A percentile compares a stretch with the other conserved stretches of the same genome.
Conservation (phyloP, 371 early-diverging fungal genomes). For the Mucor indicus region DNA sequence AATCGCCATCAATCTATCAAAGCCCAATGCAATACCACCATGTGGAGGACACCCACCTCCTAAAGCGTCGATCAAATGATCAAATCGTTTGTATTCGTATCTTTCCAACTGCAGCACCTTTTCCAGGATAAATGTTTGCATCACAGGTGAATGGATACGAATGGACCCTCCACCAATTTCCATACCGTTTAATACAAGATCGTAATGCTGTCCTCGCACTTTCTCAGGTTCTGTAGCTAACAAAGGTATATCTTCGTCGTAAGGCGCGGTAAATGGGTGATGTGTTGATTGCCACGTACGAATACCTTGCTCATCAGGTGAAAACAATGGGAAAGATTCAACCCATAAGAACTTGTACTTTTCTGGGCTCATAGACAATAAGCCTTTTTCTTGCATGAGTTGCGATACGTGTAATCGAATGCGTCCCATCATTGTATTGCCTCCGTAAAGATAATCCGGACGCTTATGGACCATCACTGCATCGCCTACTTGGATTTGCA, state of each 20-base stretch:
- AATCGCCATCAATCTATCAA: slow-evolving; percentile 83
- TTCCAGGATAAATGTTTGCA: slow-evolving; percentile 75
- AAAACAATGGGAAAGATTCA: slow-evolving; percentile 86
- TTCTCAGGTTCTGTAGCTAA: slow-evolving; percentile 61
- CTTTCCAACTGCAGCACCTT: slow-evolving; percentile 58
- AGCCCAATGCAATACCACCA: slow-evolving; percentile 86
- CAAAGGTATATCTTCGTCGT: slow-evolving; percentile 60
- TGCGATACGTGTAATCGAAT: slow-evolving; percentile 61
- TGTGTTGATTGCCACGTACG: slow-evolving; percentile 71
- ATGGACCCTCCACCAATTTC: slow-evolving; percentile 94
- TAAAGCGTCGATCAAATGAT: slow-evolving; percentile 81
- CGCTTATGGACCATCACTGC: slow-evolving; percentile 60
- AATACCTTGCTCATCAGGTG: slow-evolving; percentile 55
- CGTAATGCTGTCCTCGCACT: slow-evolving; percentile 86
- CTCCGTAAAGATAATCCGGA: slow-evolving; percentile 56
- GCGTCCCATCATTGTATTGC: slow-evolving; percentile 77
- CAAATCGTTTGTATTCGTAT: slow-evolving; percentile 63
- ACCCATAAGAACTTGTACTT: slow-evolving; percentile 82
- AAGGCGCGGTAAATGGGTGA: slow-evolving; percentile 92
- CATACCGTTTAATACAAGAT: slow-evolving; percentile 87
- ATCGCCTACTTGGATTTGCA: slow-evolving; percentile 57
- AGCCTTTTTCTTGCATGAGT: slow-evolving; percentile 55
- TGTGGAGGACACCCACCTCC: slow-evolving; percentile 90
- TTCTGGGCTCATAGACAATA: slow-evolving; percentile 40
- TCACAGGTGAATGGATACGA: slow-evolving; percentile 78